Percentiles rank a stretch among this genome's conserved stretches.
These are phyloP conservation scores for Fusarium sp. DNA, from an alignment of 2,329 filamentous ascomycete genomes.

Conservation along the genomic window DNA sequence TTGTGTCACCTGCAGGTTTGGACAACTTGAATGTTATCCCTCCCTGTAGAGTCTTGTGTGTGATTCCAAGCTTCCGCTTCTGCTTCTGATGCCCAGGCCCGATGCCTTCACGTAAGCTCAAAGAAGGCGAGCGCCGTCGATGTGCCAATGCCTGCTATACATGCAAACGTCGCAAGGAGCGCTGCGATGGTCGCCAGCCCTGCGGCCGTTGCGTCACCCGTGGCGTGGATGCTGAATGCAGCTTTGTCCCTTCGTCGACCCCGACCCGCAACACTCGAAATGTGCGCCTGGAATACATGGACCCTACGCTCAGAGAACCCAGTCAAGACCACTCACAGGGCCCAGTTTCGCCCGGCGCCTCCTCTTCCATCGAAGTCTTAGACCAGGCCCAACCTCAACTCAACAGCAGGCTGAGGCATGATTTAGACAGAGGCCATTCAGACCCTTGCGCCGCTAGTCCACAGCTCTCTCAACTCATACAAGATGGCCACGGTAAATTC, in stretches of 20 bases:
- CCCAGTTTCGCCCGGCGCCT: not conserved
- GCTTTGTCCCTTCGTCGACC: not conserved
- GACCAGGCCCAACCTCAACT: not conserved
- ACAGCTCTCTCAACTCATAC: not conserved
- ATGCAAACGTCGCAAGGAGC: not conserved
- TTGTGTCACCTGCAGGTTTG: accelerated
- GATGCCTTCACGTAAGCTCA: not conserved
- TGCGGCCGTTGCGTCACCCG: not conserved
- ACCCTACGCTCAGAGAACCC: too few species aligned
- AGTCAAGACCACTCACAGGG: accelerated
- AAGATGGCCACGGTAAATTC: not conserved
- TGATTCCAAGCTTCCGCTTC: not conserved
- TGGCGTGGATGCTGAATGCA: not conserved
- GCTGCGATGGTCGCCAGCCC: not conserved
- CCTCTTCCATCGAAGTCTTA: not conserved
- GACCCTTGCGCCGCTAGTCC: too few species aligned
- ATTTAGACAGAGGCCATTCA: too few species aligned
- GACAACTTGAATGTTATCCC: not conserved
- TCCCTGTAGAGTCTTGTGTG: not conserved
- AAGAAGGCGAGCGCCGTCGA: not conserved
- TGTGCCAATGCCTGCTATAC: not conserved
- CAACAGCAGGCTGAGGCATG: too few species aligned
- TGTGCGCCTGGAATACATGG: not conserved
- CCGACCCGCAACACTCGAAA: not conserved
- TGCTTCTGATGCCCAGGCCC: not conserved